Evolutionary conservation across 768 basidiomycete species (phyloP).

Genomic region (Auricularia cornea): DNA sequence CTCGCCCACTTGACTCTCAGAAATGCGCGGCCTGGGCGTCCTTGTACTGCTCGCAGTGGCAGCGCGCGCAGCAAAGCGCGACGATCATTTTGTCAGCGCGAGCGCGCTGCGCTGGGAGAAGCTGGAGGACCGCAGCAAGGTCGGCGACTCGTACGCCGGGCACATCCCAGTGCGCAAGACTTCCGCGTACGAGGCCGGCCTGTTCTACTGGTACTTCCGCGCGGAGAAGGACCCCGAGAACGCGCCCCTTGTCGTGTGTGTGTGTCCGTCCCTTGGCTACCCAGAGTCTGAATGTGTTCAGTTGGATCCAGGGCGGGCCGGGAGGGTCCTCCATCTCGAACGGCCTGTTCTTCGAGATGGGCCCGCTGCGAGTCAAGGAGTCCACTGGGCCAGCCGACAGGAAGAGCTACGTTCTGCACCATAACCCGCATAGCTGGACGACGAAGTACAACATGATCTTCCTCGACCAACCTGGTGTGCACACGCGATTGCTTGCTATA

Average conservation of each 20-base stretch:
- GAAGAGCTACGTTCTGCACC: not conserved
- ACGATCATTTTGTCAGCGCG: not conserved
- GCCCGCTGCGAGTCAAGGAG: not conserved
- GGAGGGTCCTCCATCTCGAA: not conserved
- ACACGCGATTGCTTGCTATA: too few relatives aligned
- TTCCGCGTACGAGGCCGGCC: not conserved
- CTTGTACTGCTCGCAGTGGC: too few relatives aligned
- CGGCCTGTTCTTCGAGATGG: not conserved
- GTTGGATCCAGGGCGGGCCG: not conserved
- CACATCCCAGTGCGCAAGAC: not conserved
- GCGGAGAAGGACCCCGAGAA: not conserved
- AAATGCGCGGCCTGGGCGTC: too few relatives aligned
- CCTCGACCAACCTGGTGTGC: not conserved
- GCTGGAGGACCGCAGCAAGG: not conserved
- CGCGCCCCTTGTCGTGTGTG: not conserved
- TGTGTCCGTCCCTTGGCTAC: not conserved
- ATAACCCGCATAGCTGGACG: not conserved
- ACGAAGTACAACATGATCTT: conserved; percentile 1
- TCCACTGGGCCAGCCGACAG: not conserved
- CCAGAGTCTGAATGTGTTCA: not conserved
- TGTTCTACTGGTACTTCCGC: conserved; percentile 1
- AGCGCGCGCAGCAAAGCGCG: not conserved
- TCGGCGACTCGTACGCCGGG: not conserved
- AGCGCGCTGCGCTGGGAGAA: not conserved
- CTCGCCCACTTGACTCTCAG: too few relatives aligned